Base-by-base conservation (phyloP, 305 asterid species). In the Fraxinus latifolia region DNA sequence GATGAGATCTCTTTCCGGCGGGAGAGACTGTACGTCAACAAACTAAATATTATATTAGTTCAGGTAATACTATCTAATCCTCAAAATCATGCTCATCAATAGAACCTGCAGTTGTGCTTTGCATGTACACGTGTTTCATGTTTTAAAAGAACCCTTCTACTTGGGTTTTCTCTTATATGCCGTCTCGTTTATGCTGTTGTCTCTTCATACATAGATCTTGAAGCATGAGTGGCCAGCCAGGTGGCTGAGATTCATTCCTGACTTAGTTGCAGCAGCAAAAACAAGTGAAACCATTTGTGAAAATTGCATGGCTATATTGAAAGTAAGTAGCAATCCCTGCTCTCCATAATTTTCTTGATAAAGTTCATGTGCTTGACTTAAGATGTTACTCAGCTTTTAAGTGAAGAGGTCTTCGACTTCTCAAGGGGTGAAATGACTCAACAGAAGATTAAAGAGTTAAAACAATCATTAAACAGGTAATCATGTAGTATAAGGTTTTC, bases 351-450 rank as follows among this genome's bases (percentile, higher is more conserved):
- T 39, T 21, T 84, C 53, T 78, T 50, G 23, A 60, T 74, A 47
- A 47, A 72, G 76, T 75, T 76, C 81, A 37, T 76, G 27, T 78
- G 44, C 77, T 78, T 83, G 81, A 88, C 83, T 71, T 29, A 5
- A 23, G 29, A 23, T 82, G 47, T 79, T 81, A 85, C 21, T 50
- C 92, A 96, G 99, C 97, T 96, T 85, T 90, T 96, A 31, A 96
- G 99, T 80, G 99, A 96, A 85, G 99, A 96, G 91, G 99, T 96
- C 27, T 96, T 96, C 31, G 99, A 96, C 89, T 96, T 96, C 95
- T 96, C 99, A 39, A 93, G 99, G 88, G 99, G 99, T 84, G 98
- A 95, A 90, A 92, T 96, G 99, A 96, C 99, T 78, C 99, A 96
- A 74, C 99, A 85, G 85, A 96, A 96, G 94, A 96, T 96, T 74